Percentiles rank a stretch among this genome's conserved stretches.
These are phyloP conservation scores for Pichia sp. DNA, from an alignment of 1,139 yeast genomes.

Conservation along the genomic window DNA sequence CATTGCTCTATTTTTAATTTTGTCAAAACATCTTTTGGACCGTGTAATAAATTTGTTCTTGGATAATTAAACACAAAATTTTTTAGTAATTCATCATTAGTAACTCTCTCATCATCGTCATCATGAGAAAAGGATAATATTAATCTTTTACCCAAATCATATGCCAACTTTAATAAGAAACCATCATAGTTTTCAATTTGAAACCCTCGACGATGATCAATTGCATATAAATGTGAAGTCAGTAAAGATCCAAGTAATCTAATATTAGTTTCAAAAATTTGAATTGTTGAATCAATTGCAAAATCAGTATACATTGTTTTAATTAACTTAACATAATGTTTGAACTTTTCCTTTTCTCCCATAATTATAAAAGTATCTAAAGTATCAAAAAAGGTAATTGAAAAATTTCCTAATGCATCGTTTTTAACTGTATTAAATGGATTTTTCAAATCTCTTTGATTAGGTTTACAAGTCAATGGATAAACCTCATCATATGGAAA, in stretches of 20 bases:
- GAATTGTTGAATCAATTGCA: constrained; percentile 63
- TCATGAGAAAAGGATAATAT: constrained; percentile 51
- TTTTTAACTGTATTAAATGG: constrained; percentile 54
- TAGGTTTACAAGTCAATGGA: constrained; percentile 67
- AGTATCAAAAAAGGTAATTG: constrained; percentile 72
- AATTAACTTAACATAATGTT: constrained; percentile 43
- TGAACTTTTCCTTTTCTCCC: constrained; percentile 55
- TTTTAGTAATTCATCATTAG: not conserved
- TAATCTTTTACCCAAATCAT: constrained; percentile 62
- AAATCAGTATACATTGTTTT: constrained; percentile 39
- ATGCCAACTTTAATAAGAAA: constrained; percentile 58
- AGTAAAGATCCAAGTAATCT: constrained; percentile 74
- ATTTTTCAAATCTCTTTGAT: constrained; percentile 56
- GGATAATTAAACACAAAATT: constrained; percentile 52
- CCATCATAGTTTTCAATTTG: constrained; percentile 54
- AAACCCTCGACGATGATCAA: constrained; percentile 48
- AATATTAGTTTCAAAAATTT: constrained; percentile 81
- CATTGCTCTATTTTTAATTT: constrained; percentile 59
- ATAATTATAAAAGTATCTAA: constrained; percentile 72
- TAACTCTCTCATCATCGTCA: constrained; percentile 38
- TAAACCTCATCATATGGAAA: constrained; percentile 80
- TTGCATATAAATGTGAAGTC: constrained; percentile 69
- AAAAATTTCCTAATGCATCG: constrained; percentile 81
- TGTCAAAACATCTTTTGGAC: constrained; percentile 41
- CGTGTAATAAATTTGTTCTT: constrained; percentile 55